Evolutionary conservation across 2,329 filamentous ascomycete genomes (phyloP), one percentile per base, ranked within the genome.

Genomic region (Podosphaera leucotricha): DNA sequence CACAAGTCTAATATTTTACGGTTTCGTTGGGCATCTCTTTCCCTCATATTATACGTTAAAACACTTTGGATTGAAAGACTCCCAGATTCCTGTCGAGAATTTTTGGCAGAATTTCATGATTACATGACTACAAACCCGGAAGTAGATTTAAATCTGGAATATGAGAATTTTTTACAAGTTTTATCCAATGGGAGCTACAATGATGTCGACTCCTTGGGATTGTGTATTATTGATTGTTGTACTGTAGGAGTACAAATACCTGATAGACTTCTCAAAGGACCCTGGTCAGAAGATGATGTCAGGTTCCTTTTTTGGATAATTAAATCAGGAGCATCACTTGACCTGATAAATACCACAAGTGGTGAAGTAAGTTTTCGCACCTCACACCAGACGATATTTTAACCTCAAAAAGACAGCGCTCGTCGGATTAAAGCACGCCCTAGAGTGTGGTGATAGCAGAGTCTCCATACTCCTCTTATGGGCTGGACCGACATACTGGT

Each of bases 221-320:
- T 33, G 28, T 13, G 3, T 13, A 13, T 33, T 13, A 2, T n/a
- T n/a, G 28, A 33, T 13, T 7, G 20, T 38, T 19, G 10, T 38
- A 15, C 37, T 11, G 8, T 21, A 13, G 44, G 41, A 7, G 43
- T 47, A 16, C 49, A 55, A 43, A 54, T 59, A 28, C 57, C 56
- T 2, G 38, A 52, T 18, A 52, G 47, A 22, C 47, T 59, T n/a
- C 50, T 59, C 6, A 43, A 45, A 7, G 54, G 56, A 10, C 55
- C 55, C 8, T 59, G 56, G 56, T 46, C 47, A 13, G 49, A 57
- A 22, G 50, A 51, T 0, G 46, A 48, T 28, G 41, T 54, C 6
- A 47, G 46, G 24, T 45, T 50, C 44, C 47, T 59, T 8, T 59
- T 51, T 43, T 57, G 55, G 52, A 41, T 58, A 8, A 46, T 51